phyloP scores from a whole-genome alignment of 306 rosid genomes.

The Neltuma alba region DNA sequence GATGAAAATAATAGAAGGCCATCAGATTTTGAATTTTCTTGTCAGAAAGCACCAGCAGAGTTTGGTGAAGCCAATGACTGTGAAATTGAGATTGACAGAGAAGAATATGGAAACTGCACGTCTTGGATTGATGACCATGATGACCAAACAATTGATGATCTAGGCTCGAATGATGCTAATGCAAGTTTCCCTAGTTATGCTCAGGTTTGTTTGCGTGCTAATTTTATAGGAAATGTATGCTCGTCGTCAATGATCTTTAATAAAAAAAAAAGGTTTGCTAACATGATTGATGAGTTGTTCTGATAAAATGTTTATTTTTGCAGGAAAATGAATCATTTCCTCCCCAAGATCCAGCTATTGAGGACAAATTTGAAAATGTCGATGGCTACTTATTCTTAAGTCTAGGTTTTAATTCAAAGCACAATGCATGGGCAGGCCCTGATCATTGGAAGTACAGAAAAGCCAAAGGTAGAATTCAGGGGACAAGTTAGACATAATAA shows the following conservation, averaged over 20 bases:
- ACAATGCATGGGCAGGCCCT: constrained; percentile 97
- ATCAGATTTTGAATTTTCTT: constrained; percentile 44
- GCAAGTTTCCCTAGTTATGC: constrained; percentile 60
- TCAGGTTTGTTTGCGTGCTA: constrained; percentile 57
- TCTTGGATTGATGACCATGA: constrained; percentile 68
- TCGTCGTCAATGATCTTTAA: constrained; percentile 17
- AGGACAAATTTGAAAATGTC: constrained; percentile 67
- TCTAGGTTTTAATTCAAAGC: constrained; percentile 77
- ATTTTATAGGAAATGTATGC: constrained; percentile 14
- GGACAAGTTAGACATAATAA: constrained; percentile 2
- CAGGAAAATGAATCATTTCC: constrained; percentile 66
- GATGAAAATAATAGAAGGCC: constrained; percentile 88
- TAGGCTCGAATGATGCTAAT: constrained; percentile 57
- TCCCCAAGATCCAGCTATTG: constrained; percentile 52
- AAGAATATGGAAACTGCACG: constrained; percentile 48
- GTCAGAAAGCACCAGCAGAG: constrained; percentile 50
- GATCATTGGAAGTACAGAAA: constrained; percentile 92
- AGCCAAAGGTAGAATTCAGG: constrained; percentile 64
- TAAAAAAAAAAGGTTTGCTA: constrained; percentile 27
- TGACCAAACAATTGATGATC: constrained; percentile 60
- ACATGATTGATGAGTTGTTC: constrained; percentile 28
- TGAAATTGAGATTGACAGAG: constrained; percentile 58
- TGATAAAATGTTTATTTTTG: constrained; percentile 33
- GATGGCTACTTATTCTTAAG: constrained; percentile 70
- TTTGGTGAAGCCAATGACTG: constrained; percentile 41